Evolutionary conservation across 345 rosid genomes (phyloP), one percentile per base, ranked within the genome.

Genomic region (Clausena lansium): DNA sequence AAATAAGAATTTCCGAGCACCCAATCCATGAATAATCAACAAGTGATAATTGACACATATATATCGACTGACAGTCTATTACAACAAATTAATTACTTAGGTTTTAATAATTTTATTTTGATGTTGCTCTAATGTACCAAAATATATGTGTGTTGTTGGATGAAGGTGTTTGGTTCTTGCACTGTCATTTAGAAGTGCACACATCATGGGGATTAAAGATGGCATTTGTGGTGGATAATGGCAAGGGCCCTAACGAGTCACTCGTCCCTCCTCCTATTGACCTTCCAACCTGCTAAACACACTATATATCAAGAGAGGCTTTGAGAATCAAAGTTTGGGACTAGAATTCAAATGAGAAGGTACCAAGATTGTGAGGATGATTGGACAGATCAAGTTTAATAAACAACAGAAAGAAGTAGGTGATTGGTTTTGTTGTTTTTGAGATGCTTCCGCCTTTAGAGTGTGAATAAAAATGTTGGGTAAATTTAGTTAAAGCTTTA

Each of bases 181-280:
- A 92, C 78, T 91, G 94, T 76, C 98, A 94, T 85, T 77, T 94
- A 74, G 98, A 94, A 83, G 90, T 91, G 71, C 95, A 92, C 84
- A 91, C 97, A 52, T 82, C 97, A 35, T 92, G 92, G 97, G 95
- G 95, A 28, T 89, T 94, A 6, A 89, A 89, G 85, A 91, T 92
- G 97, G 97, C 92, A 45, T 94, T 94, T 81, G 52, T 91, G 85
- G 98, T 94, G 58, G 95, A 88, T 10, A 88, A 88, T 71, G 97
- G 94, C 1, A 78, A 82, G 52, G 89, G 91, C 64, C 89, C 92
- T 4, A 86, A 87, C 27, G 77, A 86, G 74, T 87, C 94, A 55
- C 84, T 89, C 22, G 60, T 81, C 67, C 93, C 97, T 8, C 95
- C 97, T 41, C 95, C 95, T 14, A 79, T n/a, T n/a, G 95, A 92